These are phyloP conservation scores for Globisporangium nunn DNA, from an alignment of 352 stramenopile genomes.

Conservation along the genomic window DNA sequence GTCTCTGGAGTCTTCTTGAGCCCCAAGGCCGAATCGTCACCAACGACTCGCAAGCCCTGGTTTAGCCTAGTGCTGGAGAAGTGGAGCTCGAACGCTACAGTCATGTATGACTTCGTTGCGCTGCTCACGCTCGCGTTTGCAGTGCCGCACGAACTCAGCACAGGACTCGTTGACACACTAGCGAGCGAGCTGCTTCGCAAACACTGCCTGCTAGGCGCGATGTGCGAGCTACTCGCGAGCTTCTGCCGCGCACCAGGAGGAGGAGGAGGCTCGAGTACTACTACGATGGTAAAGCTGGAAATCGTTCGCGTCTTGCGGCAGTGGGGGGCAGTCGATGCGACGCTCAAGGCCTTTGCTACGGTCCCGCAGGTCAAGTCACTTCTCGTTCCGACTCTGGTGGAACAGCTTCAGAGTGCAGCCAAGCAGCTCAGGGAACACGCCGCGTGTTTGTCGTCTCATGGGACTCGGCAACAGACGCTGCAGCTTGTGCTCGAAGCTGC, in stretches of 20 bases:
- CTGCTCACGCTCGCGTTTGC: conserved; percentile 18
- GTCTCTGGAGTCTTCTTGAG: conserved; percentile 10
- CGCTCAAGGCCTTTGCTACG: neutral
- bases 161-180: conserved; percentile 1
- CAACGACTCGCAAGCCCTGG: conserved; percentile 5
- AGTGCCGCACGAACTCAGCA: conserved; percentile 6
- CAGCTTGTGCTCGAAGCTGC: conserved; percentile 1
- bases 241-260: neutral
- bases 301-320: conserved; percentile 5
- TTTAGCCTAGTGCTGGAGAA: conserved; percentile 8
- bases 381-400: conserved; percentile 1
- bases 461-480: neutral
- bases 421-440: neutral
- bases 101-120: conserved; percentile 14
- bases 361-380: neutral
- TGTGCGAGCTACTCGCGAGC: conserved; percentile 4
- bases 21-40: neutral
- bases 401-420: neutral
- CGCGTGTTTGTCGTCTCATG: neutral
- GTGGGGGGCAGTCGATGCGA: conserved; percentile 5
- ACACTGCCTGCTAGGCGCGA: neutral
- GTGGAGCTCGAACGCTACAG: conserved; percentile 3
- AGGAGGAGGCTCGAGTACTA: neutral
- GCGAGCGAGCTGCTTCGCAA: neutral
- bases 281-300: conserved; percentile 1